phyloP scores from a whole-genome alignment of 1,284 basidiomycete species.

The Boletus semigastroideus region DNA sequence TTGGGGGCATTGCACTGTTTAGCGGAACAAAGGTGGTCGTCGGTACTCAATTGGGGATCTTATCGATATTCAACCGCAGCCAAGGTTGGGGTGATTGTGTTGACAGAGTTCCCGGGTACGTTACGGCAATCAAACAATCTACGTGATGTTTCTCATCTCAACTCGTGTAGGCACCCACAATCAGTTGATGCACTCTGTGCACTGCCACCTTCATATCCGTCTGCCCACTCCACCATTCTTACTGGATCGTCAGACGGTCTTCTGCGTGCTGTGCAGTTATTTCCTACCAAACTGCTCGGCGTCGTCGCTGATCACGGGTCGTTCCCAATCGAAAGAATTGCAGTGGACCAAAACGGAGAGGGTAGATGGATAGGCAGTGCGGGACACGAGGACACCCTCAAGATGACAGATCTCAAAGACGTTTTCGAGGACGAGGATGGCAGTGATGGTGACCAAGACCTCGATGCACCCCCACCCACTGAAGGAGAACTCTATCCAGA shows the following conservation, averaged over 20 bases:
- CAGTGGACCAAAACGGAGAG: conserved; percentile 53
- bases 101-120: conserved; percentile 86
- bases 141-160: conserved; percentile 8
- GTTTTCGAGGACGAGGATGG: conserved; percentile 47
- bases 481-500: conserved; percentile 43
- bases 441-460: conserved; percentile 32
- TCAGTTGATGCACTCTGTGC: conserved; percentile 83
- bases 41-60: conserved; percentile 88
- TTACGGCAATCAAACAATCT: conserved; percentile 4
- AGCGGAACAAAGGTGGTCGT: conserved; percentile 82
- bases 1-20: neutral
- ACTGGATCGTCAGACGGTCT: conserved; percentile 94
- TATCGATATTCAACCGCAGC: conserved; percentile 86
- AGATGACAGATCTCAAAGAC: conserved; percentile 77
- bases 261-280: conserved; percentile 84
- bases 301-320: conserved; percentile 89
- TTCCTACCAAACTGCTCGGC: conserved; percentile 89
- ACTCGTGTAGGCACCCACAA: conserved; percentile 67
- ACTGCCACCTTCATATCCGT: conserved; percentile 65
- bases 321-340: conserved; percentile 88
- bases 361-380: conserved; percentile 88
- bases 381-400: conserved; percentile 87
- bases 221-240: conserved; percentile 73
- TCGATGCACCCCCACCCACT: conserved; percentile 33
- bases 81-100: conserved; percentile 92